phyloP scores from a whole-genome alignment of 768 basidiomycete genomes.

The Psilocybe subaeruginosa region DNA sequence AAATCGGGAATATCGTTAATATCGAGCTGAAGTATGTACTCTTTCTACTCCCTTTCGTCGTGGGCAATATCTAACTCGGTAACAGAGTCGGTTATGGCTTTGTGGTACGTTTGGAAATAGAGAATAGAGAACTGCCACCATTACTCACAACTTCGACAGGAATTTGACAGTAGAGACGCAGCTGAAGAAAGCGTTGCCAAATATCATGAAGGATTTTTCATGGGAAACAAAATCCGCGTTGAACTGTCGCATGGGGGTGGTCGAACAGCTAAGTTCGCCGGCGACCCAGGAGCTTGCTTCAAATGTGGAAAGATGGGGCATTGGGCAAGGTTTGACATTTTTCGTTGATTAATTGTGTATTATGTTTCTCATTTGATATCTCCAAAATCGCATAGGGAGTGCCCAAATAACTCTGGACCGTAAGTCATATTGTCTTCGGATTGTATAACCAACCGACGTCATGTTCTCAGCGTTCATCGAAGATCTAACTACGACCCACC shows the following conservation, averaged over 20 bases:
- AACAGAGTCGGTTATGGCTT: slow-evolving; percentile 85
- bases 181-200: slow-evolving; percentile 88
- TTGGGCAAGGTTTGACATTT: slow-evolving; percentile 74
- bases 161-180: slow-evolving; percentile 80
- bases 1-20: slow-evolving; percentile 74
- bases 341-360: background rate
- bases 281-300: slow-evolving; percentile 89
- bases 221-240: slow-evolving; percentile 92
- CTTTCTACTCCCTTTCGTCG: slow-evolving; percentile 7
- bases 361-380: slow-evolving; percentile 3
- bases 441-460: slow-evolving; percentile 2
- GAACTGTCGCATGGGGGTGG: slow-evolving; percentile 87
- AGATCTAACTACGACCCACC: slow-evolving; percentile 51
- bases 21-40: slow-evolving; percentile 81
- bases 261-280: slow-evolving; percentile 75
- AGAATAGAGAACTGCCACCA: background rate
- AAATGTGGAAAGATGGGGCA: slow-evolving; percentile 86
- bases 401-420: slow-evolving; percentile 60
- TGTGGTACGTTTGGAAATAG: slow-evolving; percentile 59
- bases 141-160: slow-evolving; percentile 43
- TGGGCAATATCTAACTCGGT: slow-evolving; percentile 17
- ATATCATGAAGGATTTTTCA: slow-evolving; percentile 88
- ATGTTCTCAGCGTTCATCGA: slow-evolving; percentile 31
- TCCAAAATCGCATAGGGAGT: slow-evolving; percentile 54
- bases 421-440: slow-evolving; percentile 36